Percentiles rank a stretch among this genome's conserved stretches.
Conservation (phyloP, 192 early-diverging fungal genomes). For the Mortierella alpina region DNA sequence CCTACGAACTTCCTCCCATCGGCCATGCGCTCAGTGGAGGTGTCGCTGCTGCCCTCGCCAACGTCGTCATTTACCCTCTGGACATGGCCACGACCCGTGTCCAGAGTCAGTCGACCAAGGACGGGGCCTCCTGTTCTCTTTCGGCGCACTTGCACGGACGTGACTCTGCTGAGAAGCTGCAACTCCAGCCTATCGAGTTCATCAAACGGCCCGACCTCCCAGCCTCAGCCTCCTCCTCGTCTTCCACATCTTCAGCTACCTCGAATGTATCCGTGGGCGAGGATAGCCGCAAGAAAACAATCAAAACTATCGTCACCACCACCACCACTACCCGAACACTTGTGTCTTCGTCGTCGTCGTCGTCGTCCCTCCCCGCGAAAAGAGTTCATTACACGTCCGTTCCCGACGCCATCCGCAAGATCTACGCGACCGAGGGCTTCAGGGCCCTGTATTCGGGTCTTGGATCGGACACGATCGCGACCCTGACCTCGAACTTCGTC, state of each 20-base stretch:
- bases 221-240: constrained; percentile 24
- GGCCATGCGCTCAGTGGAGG: constrained; percentile 63
- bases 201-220: constrained; percentile 18
- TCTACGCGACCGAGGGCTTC: constrained; percentile 53
- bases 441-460: constrained; percentile 57
- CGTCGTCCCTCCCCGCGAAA: background rate
- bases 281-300: constrained; percentile 37
- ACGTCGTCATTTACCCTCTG: constrained; percentile 61
- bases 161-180: background rate
- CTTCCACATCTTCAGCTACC: constrained; percentile 10
- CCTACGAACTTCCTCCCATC: constrained; percentile 61
- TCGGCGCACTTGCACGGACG: background rate
- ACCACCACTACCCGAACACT: background rate
- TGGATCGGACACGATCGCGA: constrained; percentile 60
- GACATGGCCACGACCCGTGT: constrained; percentile 59
- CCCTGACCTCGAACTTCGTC: constrained; percentile 61
- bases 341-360: constrained; percentile 9
- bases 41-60: constrained; percentile 57
- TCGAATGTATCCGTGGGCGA: constrained; percentile 11
- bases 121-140: background rate
- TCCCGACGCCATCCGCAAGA: constrained; percentile 43
- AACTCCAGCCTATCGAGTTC: constrained; percentile 36
- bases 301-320: constrained; percentile 34
- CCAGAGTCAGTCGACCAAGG: constrained; percentile 39
- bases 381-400: constrained; percentile 43